A percentile compares a stretch with the other conserved stretches of the same genome.
Evolutionary conservation across 371 early-diverging fungal species (phyloP).

Genomic region (Mortierella polycephala): DNA sequence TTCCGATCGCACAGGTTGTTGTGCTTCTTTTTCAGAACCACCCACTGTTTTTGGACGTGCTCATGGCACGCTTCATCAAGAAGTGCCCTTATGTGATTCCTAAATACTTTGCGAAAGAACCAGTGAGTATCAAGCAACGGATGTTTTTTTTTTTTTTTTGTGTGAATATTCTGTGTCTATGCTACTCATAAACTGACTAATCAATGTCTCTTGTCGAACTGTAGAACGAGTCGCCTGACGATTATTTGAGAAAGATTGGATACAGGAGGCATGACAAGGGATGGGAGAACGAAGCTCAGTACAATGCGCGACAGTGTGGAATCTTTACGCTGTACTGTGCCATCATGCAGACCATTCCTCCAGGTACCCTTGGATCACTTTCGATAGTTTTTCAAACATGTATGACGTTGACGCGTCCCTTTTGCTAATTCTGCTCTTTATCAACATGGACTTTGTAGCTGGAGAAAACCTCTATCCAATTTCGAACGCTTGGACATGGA

Average conservation of each 20-base stretch:
- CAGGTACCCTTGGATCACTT: constrained; percentile 24
- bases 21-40: constrained; percentile 70
- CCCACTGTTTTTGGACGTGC: constrained; percentile 69
- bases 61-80: constrained; percentile 81
- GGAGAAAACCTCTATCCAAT: constrained; percentile 69
- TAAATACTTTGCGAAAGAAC: constrained; percentile 63
- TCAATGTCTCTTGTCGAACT: constrained; percentile 32
- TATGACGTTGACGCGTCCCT: background rate
- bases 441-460: constrained; percentile 34
- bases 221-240: constrained; percentile 56
- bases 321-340: constrained; percentile 83
- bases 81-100: constrained; percentile 85
- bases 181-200: no score
- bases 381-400: background rate
- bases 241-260: constrained; percentile 56
- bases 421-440: background rate
- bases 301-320: constrained; percentile 77
- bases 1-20: constrained; percentile 76
- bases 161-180: constrained; percentile 8
- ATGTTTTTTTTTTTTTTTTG: background rate
- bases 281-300: constrained; percentile 72
- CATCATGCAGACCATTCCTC: constrained; percentile 72
- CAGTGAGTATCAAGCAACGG: constrained; percentile 56
- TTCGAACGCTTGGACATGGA: constrained; percentile 82
- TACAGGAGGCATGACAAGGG: constrained; percentile 64